These are phyloP conservation scores for Colletotrichum limetticola DNA, from an alignment of 2,329 filamentous ascomycete genomes.

Conservation along the genomic window DNA sequence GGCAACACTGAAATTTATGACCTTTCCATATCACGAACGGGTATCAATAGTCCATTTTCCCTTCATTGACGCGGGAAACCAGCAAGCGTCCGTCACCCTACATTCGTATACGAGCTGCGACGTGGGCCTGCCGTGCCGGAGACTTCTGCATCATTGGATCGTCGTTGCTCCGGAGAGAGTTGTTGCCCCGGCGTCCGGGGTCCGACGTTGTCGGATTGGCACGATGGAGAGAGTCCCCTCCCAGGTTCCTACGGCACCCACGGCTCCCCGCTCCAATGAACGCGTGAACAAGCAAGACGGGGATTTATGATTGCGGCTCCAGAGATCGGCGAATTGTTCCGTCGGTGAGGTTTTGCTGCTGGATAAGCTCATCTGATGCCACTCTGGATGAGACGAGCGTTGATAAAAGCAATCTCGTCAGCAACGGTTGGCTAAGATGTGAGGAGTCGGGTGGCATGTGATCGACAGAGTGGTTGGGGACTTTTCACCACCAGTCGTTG, in stretches of 20 bases:
- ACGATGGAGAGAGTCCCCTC: neutral
- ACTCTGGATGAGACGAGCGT: constrained; percentile 5
- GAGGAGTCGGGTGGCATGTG: constrained; percentile 8
- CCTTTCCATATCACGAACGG: too few relatives aligned
- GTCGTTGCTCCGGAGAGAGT: too few relatives aligned
- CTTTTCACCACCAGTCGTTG: neutral
- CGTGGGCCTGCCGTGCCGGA: too few relatives aligned
- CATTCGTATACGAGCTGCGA: too few relatives aligned
- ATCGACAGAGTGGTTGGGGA: neutral
- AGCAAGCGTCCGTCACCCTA: too few relatives aligned
- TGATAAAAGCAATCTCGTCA: constrained; percentile 12
- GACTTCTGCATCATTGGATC: too few relatives aligned
- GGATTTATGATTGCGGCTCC: neutral
- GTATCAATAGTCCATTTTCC: too few relatives aligned
- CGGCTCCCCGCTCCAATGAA: too few relatives aligned
- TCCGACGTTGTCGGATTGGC: neutral
- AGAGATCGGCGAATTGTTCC: neutral
- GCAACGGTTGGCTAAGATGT: neutral
- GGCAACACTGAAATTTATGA: too few relatives aligned
- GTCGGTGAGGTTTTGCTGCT: neutral
- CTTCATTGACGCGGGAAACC: too few relatives aligned
- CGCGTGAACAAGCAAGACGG: neutral
- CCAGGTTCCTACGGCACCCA: neutral
- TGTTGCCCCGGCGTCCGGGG: neutral
- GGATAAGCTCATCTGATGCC: neutral